phyloP scores from a whole-genome alignment of 805 yeast genomes.

The Candida nemodendra region DNA sequence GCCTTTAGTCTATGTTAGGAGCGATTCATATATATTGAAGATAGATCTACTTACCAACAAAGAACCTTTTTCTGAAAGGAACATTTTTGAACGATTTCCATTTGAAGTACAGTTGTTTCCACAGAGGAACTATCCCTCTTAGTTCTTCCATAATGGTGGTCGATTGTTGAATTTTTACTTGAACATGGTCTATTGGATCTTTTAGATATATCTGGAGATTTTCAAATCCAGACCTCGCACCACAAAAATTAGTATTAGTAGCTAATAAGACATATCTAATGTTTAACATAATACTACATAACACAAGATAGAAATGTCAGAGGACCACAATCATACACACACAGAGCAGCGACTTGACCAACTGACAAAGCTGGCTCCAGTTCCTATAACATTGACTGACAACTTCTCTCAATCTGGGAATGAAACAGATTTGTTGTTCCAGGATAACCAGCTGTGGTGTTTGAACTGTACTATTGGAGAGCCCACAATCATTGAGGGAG shows the following conservation, averaged over 20 bases:
- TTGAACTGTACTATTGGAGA: conserved; percentile 30
- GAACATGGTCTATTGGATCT: too few relatives aligned
- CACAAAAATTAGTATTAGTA: too few relatives aligned
- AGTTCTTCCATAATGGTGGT: conserved; percentile 47
- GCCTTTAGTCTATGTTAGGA: conserved; percentile 32
- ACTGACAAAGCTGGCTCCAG: conserved; percentile 33
- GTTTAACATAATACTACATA: too few relatives aligned
- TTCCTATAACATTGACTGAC: conserved; percentile 40
- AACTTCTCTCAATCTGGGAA: conserved; percentile 21
- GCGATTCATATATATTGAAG: neutral
- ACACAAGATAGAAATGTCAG: too few relatives aligned
- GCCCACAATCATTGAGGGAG: conserved; percentile 30
- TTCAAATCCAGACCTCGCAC: too few relatives aligned
- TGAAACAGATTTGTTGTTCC: conserved; percentile 3
- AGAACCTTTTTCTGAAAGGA: conserved; percentile 69
- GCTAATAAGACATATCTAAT: too few relatives aligned
- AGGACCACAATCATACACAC: conserved; percentile 18
- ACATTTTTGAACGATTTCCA: conserved; percentile 62
- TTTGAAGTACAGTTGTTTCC: conserved; percentile 49
- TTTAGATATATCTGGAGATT: too few relatives aligned
- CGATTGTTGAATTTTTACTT: too few relatives aligned
- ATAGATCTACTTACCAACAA: conserved; percentile 39
- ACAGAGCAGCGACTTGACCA: conserved; percentile 10
- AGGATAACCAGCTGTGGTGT: conserved; percentile 28
- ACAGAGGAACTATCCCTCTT: conserved; percentile 45